phyloP scores from a whole-genome alignment of 768 basidiomycete species.

The Mycena sanguinolenta region DNA sequence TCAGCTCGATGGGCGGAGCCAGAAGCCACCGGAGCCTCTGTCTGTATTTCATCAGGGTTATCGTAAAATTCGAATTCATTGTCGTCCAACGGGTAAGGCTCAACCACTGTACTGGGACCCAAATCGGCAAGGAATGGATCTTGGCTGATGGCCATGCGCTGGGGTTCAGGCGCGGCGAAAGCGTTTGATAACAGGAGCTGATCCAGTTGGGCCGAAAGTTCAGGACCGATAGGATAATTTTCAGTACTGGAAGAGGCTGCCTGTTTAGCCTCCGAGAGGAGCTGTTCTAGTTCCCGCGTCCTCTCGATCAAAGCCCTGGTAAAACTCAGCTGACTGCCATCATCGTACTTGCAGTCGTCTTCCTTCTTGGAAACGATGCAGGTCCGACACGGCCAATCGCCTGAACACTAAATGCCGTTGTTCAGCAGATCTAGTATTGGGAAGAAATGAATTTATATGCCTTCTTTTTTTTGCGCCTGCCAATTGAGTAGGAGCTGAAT shows the following conservation, averaged over 20 bases:
- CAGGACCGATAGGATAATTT: conserved; percentile 5
- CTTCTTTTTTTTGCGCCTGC: conserved; percentile 35
- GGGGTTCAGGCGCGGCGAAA: conserved; percentile 15
- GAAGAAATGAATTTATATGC: conserved; percentile 44
- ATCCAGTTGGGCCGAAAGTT: conserved; percentile 31
- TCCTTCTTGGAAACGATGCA: conserved; percentile 35
- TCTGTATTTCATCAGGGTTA: background rate
- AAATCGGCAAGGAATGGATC: conserved; percentile 6
- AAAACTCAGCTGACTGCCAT: conserved; percentile 36
- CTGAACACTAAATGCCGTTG: conserved; percentile 19
- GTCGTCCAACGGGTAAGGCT: background rate
- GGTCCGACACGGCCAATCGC: conserved; percentile 34
- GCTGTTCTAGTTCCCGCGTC: conserved; percentile 33
- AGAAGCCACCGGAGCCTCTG: background rate
- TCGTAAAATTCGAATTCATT: conserved; percentile 3
- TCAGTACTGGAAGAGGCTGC: background rate
- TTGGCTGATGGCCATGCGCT: background rate
- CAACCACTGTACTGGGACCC: background rate
- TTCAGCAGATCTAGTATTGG: background rate
- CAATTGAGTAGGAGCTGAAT: background rate
- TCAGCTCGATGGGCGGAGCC: background rate
- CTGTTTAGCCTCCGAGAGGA: conserved; percentile 31
- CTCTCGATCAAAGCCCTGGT: conserved; percentile 36
- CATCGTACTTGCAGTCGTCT: conserved; percentile 36
- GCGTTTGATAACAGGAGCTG: conserved; percentile 24